Evolutionary conservation across 1,284 basidiomycete genomes (phyloP).

Genomic region (Mixia osmundae): DNA sequence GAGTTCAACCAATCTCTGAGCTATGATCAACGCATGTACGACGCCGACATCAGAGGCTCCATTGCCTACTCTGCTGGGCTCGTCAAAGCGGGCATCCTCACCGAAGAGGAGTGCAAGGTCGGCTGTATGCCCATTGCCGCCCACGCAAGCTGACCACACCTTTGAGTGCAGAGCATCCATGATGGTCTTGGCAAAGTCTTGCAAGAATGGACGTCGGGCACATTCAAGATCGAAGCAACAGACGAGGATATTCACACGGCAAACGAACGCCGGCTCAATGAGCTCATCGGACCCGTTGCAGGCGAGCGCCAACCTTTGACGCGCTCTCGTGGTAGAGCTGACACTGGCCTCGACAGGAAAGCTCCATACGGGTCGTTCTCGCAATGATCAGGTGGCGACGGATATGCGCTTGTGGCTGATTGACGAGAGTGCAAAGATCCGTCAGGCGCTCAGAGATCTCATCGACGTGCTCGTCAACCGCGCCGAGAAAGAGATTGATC

Average conservation of each 20-base stretch:
- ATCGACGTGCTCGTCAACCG: constrained; percentile 71
- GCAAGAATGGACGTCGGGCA: constrained; percentile 56
- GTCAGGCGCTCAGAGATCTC: constrained; percentile 48
- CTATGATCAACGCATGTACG: constrained; percentile 85
- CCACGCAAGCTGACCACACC: constrained; percentile 8
- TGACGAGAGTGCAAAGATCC: constrained; percentile 47
- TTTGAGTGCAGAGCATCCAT: constrained; percentile 33
- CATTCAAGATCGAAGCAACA: constrained; percentile 40
- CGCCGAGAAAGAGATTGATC: constrained; percentile 73
- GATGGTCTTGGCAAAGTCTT: constrained; percentile 54
- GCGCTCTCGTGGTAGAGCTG: no score
- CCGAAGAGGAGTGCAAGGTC: constrained; percentile 37
- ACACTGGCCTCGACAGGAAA: constrained; percentile 63
- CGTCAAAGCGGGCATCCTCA: constrained; percentile 52
- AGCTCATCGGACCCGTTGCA: constrained; percentile 48
- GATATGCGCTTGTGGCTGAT: constrained; percentile 93
- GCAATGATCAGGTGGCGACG: constrained; percentile 95
- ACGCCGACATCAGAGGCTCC: constrained; percentile 74
- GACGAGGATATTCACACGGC: constrained; percentile 99
- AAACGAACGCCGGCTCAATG: constrained; percentile 80
- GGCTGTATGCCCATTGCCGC: neutral
- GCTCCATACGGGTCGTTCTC: constrained; percentile 80
- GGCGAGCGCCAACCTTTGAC: constrained; percentile 20
- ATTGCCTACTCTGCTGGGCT: constrained; percentile 86
- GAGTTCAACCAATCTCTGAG: constrained; percentile 83